These are phyloP conservation scores for Chlamydomonas urium DNA, from an alignment of 139 green algal species.

Conservation along the genomic window DNA sequence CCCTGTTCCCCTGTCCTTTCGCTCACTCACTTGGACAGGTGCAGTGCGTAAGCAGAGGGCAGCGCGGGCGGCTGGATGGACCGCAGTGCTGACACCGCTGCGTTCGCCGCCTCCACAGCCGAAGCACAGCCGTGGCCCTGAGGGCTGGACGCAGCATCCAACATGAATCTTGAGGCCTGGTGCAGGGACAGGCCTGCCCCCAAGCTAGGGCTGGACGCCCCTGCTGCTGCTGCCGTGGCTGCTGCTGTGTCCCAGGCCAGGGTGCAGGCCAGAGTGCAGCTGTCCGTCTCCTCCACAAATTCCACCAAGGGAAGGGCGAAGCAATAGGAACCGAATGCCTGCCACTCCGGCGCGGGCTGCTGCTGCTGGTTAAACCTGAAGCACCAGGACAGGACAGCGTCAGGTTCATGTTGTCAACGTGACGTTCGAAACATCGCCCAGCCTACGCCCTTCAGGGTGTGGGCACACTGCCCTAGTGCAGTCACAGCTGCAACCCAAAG, in stretches of 20 bases:
- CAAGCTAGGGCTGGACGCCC: too few relatives aligned
- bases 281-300: conserved; percentile 45
- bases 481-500: too few relatives aligned
- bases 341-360: conserved; percentile 24
- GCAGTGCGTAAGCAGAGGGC: conserved; percentile 3
- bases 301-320: conserved; percentile 81
- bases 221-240: neutral
- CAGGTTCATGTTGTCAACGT: too few relatives aligned
- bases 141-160: too few relatives aligned
- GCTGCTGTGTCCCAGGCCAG: conserved; percentile 58
- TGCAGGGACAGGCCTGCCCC: too few relatives aligned
- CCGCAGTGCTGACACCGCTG: neutral
- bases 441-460: too few relatives aligned
- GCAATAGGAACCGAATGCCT: conserved; percentile 68
- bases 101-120: neutral
- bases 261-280: conserved; percentile 58
- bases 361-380: conserved; percentile 40
- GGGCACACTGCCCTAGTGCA: too few relatives aligned
- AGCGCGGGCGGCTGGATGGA: conserved; percentile 1
- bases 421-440: too few relatives aligned
- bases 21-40: neutral
- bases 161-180: too few relatives aligned
- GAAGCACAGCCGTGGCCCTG: neutral
- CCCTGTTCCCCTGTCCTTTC: too few relatives aligned
- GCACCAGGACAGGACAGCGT: too few relatives aligned